Base-by-base conservation (phyloP, 2,329 filamentous ascomycete species). In the Sclerotinia trifoliorum region DNA sequence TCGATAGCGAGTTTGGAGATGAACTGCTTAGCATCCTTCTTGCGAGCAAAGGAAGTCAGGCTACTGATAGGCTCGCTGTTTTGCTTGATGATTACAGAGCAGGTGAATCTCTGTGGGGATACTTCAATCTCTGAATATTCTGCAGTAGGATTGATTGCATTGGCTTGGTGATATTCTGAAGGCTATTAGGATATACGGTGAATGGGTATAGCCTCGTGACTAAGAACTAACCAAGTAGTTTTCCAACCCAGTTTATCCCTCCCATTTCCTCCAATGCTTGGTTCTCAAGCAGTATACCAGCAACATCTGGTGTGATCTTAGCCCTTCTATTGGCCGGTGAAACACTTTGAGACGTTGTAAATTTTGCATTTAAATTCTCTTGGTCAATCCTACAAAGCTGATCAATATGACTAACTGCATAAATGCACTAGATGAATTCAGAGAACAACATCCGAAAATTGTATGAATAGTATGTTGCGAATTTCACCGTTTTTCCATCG, bases 1-100 rank as follows among this genome's bases (percentile, higher is more conserved):
- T 76, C 74, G 52, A 78, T 70, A 5, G 76, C 76, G 29, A 73
- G 70, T 69, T 77, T 78, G 15, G 76, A 74, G 1, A 75, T 75
- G 57, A 71, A 74, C 35, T 74, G 72, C 60, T 78, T 78, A 0
- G 77, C 76, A 10, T 68, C 63, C 66, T 78, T 78, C 70, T 78
- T 78, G 35, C 65, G 42, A 19, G 24, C 19, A 39, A 68, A 68
- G 15, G 44, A 26, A 15, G 52, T 8, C 26, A 26, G 10, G 4
- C 26, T 49, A 1, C 35, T 58, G 17, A 65, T 19, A 3, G 58
- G 26, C 8, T 56, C 51, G 1, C 29, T 19, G 2, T 56, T 48
- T 44, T 68, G 42, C 6, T 24, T 11, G 42, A 68, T 64, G 15
- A 5, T 57, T 10, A 68, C 44, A 19, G 66, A 56, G 26, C 11